phyloP scores from a whole-genome alignment of 2,329 filamentous ascomycete species.

The Colletotrichum zoysiae region DNA sequence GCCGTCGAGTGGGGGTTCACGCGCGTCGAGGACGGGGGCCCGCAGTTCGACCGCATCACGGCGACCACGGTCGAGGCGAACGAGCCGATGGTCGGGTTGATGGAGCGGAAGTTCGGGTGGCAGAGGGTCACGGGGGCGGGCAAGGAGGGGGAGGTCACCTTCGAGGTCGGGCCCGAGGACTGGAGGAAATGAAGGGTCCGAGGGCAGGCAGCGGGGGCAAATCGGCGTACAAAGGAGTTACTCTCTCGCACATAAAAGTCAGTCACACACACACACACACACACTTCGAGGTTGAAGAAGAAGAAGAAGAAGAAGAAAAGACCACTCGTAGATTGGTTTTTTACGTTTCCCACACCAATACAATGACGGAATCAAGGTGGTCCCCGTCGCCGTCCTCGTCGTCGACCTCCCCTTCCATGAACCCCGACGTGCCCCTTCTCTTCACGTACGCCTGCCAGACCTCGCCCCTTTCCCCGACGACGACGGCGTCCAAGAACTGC shows the following conservation, averaged over 20 bases:
- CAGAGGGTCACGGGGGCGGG: conserved; percentile 40
- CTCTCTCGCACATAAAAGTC: too few relatives aligned
- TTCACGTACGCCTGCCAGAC: conserved; percentile 64
- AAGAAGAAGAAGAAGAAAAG: too few relatives aligned
- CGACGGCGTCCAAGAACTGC: conserved; percentile 55
- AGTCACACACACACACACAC: background rate
- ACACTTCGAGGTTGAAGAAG: background rate
- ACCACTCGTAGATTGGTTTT: background rate
- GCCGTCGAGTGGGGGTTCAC: conserved; percentile 47
- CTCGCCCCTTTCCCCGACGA: conserved; percentile 50
- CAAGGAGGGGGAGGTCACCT: conserved; percentile 45
- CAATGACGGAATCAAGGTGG: conserved; percentile 55
- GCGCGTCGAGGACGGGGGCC: conserved; percentile 43
- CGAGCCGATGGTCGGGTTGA: conserved; percentile 45
- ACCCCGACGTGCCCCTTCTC: conserved; percentile 30
- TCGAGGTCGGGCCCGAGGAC: conserved; percentile 44
- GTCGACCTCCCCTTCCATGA: conserved; percentile 37
- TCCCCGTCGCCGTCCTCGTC: conserved; percentile 45
- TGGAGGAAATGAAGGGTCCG: conserved; percentile 36
- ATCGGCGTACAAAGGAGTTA: too few relatives aligned
- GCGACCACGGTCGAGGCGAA: conserved; percentile 46
- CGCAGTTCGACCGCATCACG: conserved; percentile 48
- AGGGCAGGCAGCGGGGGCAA: too few relatives aligned
- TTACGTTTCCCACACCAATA: conserved; percentile 55
- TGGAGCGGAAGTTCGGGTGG: conserved; percentile 45